Base-by-base conservation (phyloP, 106 monocot species). In the Dioscorea zingiberensis region DNA sequence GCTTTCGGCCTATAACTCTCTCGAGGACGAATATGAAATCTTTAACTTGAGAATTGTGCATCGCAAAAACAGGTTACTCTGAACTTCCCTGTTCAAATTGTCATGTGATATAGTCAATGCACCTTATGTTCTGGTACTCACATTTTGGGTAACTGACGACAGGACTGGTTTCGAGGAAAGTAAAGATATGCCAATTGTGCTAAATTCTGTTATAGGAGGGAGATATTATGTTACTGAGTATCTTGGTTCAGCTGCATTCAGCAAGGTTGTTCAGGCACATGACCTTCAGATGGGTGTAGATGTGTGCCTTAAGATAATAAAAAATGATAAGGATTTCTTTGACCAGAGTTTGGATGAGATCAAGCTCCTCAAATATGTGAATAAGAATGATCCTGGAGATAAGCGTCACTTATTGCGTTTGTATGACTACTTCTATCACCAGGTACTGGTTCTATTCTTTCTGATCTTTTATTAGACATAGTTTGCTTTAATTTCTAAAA, bases 291-390 rank as follows among this genome's bases (percentile, higher is more conserved):
- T 80, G 28, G 88, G 91, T 65, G 60, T 69, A 17, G 94, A 95
- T 76, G 90, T 95, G 45, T 83, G 87, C 63, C 80, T 95, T 45
- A 95, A 95, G 67, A 91, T 95, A 72, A 91, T 95, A 61, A 95
- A 91, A 64, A 91, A 95, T 58, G 84, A 95, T 60, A 95, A 95
- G 76, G 94, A 95, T 65, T 95, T 95, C 74, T 95, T 95, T 77
- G 94, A 95, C 72, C 94, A 95, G 73, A 95, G 94, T 62, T 73
- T 95, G 71, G 94, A 95, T 81, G 94, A 95, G 69, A 95, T 95
- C 63, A 95, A 91, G 60, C 91, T 95, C 54, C 77, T 95, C 58
- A 95, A 87, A 62, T 78, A 80, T 81, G 94, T 95, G 38, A 95
- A 91, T 67, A 95, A 88, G 69, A 71, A 85, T 67, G 94, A 95